Conservation (phyloP, 176 grass and related monocot species). For the Oryza brachyantha region DNA sequence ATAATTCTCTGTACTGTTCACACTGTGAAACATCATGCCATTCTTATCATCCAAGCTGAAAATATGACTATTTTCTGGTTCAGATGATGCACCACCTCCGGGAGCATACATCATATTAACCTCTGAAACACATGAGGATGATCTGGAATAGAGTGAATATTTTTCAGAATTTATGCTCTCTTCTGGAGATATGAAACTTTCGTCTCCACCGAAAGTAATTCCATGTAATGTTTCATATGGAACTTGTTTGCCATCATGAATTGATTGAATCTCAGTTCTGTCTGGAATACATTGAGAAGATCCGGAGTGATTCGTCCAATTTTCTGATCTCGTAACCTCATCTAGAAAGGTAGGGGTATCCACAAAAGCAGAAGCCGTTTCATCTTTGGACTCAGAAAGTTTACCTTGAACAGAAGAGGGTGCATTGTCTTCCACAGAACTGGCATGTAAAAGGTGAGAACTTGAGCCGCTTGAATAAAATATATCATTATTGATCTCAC, state of each 20-base stretch:
- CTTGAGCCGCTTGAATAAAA: too few relatives aligned
- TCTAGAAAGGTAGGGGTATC: conserved; percentile 15
- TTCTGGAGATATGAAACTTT: conserved; percentile 29
- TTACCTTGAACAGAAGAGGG: neutral
- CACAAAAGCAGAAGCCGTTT: conserved; percentile 2
- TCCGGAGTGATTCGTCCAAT: neutral
- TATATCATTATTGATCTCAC: conserved; percentile 5
- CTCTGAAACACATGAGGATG: conserved; percentile 47
- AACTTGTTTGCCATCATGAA: conserved; percentile 15
- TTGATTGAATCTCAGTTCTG: neutral
- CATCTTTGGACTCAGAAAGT: conserved; percentile 8
- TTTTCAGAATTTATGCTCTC: conserved; percentile 25
- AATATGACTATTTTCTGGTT: neutral
- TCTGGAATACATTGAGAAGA: conserved; percentile 13
- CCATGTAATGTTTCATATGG: neutral
- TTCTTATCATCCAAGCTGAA: neutral
- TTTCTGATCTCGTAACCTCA: conserved; percentile 25
- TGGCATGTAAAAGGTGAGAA: too few relatives aligned
- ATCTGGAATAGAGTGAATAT: conserved; percentile 44
- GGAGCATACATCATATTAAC: conserved; percentile 24
- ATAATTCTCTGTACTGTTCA: neutral
- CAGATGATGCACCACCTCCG: neutral
- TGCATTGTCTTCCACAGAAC: neutral
- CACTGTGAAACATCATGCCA: neutral
- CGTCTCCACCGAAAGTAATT: neutral